Base-by-base conservation (phyloP, 2,329 filamentous ascomycete genomes). In the Ambrosiella cleistominuta region DNA sequence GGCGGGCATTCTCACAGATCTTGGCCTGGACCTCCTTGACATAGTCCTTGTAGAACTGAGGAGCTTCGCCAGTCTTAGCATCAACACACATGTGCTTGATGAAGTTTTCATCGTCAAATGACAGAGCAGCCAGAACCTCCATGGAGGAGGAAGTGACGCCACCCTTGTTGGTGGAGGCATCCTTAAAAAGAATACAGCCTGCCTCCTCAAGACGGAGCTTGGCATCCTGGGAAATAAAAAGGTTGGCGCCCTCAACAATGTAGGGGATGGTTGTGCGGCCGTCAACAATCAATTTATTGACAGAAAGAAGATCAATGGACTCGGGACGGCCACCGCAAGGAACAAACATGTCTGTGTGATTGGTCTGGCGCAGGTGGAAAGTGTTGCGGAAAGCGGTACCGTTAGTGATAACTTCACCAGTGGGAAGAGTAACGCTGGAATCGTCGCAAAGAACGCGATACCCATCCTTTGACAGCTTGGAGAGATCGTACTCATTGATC, bases 171-270 rank as follows among this genome's bases (percentile, higher is more conserved):
- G 91, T 90, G 42, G 88, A 95, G 4, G 93, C 93, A 70, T 98
- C 93, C 75, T 98, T 98, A 83, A 89, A 96, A 45, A 98, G 72
- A 65, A 97, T 82, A 67, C 88, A 94, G 61, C 93, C 93, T n/a
- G 91, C 90, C 65, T 88, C 85, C 73, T 98, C 93, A 12, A 98
- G 81, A 27, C 89, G 86, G 58, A 97, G 79, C 75, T 97, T 97
- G 65, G 91, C 91, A 66, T 98, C 93, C 71, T 98, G 93, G 0
- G 93, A 96, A 72, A 98, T 94, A 79, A 98, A 98, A 57, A 98
- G 77, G 70, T 97, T 98, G 70, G 93, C 93, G 57, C 93, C 93
- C 72, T 98, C 93, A 50, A 98, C 91, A 57, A 98, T 93, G 73
- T 94, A 98, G 0, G 91, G 90, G 61, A 98, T 85, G 9, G 79